Evolutionary conservation across 495 filamentous ascomycete species (phyloP).

Genomic region (Penicillium fimorum): DNA sequence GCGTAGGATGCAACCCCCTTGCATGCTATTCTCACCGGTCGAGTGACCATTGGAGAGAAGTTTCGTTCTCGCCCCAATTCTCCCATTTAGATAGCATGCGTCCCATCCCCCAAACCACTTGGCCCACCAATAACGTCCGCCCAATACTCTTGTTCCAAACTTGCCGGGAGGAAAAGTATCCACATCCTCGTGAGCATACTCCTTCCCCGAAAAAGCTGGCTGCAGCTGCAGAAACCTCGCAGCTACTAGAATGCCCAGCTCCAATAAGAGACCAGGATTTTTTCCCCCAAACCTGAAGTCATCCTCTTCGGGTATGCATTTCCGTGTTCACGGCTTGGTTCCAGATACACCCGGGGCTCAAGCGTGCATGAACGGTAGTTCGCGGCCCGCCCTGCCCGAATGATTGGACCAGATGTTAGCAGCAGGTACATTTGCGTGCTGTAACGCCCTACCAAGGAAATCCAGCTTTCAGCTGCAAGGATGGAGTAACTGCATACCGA

Average conservation of each 20-base stretch:
- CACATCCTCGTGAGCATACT: conserved; percentile 12
- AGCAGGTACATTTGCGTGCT: conserved; percentile 6
- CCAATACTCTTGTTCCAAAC: conserved; percentile 1
- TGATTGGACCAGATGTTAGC: conserved; percentile 2
- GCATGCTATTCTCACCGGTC: conserved; percentile 17
- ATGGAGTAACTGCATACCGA: conserved; percentile 2
- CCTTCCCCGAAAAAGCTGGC: neutral
- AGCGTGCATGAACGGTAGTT: conserved; percentile 29
- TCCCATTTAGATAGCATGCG: neutral
- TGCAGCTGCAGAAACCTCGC: neutral
- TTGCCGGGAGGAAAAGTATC: neutral
- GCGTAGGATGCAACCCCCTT: conserved; percentile 20
- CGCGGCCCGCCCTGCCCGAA: conserved; percentile 11
- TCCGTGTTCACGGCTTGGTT: neutral
- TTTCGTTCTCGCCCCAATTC: conserved; percentile 4
- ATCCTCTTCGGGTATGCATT: neutral
- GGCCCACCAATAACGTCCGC: conserved; percentile 1
- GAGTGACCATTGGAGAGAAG: conserved; percentile 7
- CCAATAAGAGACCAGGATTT: neutral
- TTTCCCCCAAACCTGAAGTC: neutral
- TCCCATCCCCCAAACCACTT: neutral
- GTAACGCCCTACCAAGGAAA: neutral
- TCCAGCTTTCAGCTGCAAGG: conserved; percentile 4
- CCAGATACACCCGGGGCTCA: conserved; percentile 7
- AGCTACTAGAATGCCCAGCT: neutral